Base-by-base conservation (phyloP, 129 eudicot genomes). In the Lactuca sativa region DNA sequence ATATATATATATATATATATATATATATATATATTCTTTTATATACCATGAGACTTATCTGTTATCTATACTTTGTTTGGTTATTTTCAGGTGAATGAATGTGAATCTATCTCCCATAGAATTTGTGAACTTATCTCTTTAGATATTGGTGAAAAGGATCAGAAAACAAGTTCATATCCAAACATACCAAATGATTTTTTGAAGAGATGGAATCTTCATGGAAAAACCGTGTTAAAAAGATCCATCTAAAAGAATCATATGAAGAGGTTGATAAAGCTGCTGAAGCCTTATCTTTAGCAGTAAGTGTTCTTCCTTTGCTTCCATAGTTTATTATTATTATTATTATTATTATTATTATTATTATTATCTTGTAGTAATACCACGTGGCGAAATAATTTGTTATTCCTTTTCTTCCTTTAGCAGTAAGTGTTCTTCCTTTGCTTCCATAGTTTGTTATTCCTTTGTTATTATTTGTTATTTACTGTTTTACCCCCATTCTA, bases 201-300 rank as follows among this genome's bases (percentile, higher is more conserved):
- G 97, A 90, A 78, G 96, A 82, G 54, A 90, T 90, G 90, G 99
- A 93, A 78, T 85, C 92, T 61, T 82, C 89, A 3, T 93, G 99
- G 99, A 93, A 87, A 79, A 86, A 87, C 49, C 99, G 99, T 72
- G 93, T 93, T 40, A 89, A 85, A 77, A 93, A 86, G 69, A 80
- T 85, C 64, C 99, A 93, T 84, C 59, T 93, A 75, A 85, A 83
- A 71, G 87, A 87, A 82, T 84, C 83, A 40, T 87, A 66, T 56
- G 79, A 74, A 41, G 90, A 87, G 76, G 97, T 93, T 70, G 97
- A 89, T 47, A 76, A 93, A 78, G 90, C 99, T 7, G 95, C 92
- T 14, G 76, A 83, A 83, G 87, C 82, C 63, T 84, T 93, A 76
- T 82, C 89, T 38, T 59, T 80, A 66, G 95, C 95, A 54, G 99